Conservation (phyloP, 2,329 filamentous ascomycete genomes). For the Periconia digitata region DNA sequence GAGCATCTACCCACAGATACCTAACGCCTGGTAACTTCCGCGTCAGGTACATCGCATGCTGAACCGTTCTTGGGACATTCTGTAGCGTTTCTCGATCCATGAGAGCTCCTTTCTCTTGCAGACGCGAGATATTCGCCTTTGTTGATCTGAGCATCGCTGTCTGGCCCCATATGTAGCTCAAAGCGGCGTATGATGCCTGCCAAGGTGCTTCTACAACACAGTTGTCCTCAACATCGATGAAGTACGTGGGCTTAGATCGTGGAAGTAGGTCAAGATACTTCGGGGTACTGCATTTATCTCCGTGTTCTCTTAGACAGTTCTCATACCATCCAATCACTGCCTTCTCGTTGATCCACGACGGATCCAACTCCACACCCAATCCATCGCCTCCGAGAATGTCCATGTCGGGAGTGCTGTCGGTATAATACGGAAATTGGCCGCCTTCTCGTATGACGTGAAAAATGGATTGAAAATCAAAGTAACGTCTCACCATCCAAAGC, state of each 20-base stretch:
- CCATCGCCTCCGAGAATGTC: background rate
- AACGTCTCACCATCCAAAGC: background rate
- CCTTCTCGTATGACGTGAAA: background rate
- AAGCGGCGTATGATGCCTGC: background rate
- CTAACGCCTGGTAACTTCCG: background rate
- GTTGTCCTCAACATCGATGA: background rate
- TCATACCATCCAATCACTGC: background rate
- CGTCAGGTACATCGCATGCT: background rate
- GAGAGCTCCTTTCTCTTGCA: background rate
- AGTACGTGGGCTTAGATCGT: background rate
- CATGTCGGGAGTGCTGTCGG: background rate
- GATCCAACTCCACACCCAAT: background rate
- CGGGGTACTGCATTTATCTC: background rate
- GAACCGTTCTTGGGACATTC: background rate
- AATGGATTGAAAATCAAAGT: no score
- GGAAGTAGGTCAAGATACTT: background rate
- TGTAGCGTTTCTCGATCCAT: background rate
- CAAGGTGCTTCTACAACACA: background rate
- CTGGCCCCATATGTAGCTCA: conserved; percentile 2
- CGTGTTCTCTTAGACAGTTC: background rate
- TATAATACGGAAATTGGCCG: background rate
- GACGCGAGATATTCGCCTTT: background rate
- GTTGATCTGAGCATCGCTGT: background rate
- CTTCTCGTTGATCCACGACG: background rate
- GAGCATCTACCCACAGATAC: background rate